Evolutionary conservation across 2,329 filamentous ascomycete genomes (phyloP).

Genomic region (Colletotrichum ledebouriae): DNA sequence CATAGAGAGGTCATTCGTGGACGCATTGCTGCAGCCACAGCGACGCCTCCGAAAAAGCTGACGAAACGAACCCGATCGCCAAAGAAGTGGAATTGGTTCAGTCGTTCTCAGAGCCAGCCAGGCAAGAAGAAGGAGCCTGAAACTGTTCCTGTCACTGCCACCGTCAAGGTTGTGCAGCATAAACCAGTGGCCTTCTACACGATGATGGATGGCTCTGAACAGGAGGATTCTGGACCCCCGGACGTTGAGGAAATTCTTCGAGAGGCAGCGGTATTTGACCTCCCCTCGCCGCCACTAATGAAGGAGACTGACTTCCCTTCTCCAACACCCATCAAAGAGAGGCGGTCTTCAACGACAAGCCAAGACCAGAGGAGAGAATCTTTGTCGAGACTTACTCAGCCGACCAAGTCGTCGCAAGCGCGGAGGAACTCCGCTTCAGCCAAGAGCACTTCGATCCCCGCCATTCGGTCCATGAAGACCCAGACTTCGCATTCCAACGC

Average conservation of each 20-base stretch:
- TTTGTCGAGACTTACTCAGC: conserved; percentile 30
- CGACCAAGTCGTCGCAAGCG: conserved; percentile 39
- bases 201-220: conserved; percentile 71
- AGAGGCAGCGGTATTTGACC: conserved; percentile 58
- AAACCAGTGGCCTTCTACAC: conserved; percentile 72
- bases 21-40: conserved; percentile 47
- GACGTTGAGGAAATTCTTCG: conserved; percentile 62
- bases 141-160: conserved; percentile 57
- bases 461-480: conserved; percentile 39
- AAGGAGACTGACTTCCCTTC: background rate
- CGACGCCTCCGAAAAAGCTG: conserved; percentile 63
- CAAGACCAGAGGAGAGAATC: conserved; percentile 35
- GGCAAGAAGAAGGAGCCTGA: conserved; percentile 55
- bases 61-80: conserved; percentile 68
- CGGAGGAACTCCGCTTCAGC: conserved; percentile 35
- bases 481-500: conserved; percentile 26
- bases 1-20: conserved; percentile 53
- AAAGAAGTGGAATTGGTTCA: conserved; percentile 74
- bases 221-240: conserved; percentile 60
- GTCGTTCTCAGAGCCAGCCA: conserved; percentile 64
- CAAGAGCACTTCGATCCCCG: conserved; percentile 34
- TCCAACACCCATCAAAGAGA: conserved; percentile 21
- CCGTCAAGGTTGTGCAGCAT: conserved; percentile 62
- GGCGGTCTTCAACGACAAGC: conserved; percentile 35
- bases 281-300: conserved; percentile 34